A percentile compares a stretch with the other conserved stretches of the same genome.
Evolutionary conservation across 441 rosid species (phyloP).

Genomic region (Rhodomyrtus psidioides): DNA sequence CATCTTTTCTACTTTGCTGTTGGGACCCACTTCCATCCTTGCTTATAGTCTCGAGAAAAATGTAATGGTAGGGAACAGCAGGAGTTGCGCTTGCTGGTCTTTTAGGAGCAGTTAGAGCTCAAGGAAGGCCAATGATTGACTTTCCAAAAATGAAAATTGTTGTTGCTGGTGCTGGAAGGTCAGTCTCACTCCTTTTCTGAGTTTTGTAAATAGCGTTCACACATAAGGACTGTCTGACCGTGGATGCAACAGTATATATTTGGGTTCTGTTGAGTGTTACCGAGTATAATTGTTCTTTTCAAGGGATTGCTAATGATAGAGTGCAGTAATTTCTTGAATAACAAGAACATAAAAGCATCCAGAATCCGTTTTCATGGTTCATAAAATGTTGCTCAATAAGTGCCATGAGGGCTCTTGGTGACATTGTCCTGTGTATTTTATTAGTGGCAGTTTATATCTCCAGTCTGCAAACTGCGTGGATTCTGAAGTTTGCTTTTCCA

Average conservation of each 20-base stretch:
- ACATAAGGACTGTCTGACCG: not conserved
- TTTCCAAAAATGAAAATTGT: slow-evolving; percentile 98
- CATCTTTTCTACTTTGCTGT: not conserved
- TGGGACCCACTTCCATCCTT: not conserved
- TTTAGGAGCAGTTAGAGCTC: slow-evolving; percentile 99
- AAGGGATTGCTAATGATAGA: not conserved
- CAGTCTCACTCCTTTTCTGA: slow-evolving; percentile 5
- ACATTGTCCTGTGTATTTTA: not conserved
- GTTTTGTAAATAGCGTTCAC: not conserved
- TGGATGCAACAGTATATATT: not conserved
- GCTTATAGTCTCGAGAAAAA: not conserved
- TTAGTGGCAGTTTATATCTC: not conserved
- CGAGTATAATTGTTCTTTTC: not conserved
- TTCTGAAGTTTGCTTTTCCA: not conserved
- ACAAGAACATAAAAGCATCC: not conserved
- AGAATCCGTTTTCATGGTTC: not conserved
- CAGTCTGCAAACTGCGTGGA: not conserved
- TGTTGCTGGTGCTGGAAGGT: slow-evolving; percentile 99
- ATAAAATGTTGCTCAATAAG: not conserved
- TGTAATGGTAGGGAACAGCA: slow-evolving; percentile 73
- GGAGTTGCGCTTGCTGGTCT: slow-evolving; percentile 99
- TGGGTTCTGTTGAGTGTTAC: not conserved
- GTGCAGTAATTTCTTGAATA: not conserved
- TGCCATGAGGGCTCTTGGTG: not conserved
- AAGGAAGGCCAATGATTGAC: slow-evolving; percentile 96